Evolutionary conservation across 2,329 filamentous ascomycete species (phyloP), one percentile per base, ranked within the genome.

Genomic region (Pseudogymnoascus sp.): DNA sequence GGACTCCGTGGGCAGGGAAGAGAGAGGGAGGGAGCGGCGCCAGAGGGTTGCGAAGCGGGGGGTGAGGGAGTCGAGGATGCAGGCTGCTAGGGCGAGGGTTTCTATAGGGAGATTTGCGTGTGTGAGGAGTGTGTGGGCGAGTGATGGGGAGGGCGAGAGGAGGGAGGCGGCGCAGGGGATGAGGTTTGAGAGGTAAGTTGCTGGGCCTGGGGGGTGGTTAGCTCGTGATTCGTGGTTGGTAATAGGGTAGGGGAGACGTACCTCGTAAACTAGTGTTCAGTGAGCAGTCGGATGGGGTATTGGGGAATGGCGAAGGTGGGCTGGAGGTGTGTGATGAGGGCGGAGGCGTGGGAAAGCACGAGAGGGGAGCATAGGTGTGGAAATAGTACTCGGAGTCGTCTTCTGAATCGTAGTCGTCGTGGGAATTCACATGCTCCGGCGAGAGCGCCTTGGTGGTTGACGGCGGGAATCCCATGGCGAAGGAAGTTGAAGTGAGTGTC

Each of bases 341-440:
- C 50, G 86, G 86, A 66, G 86, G 86, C 61, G 86, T 89, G 21
- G 86, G 86, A 21, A 89, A 79, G 72, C 85, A 87, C 31, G 85
- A 88, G 61, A 89, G 78, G 8, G 86, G 86, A 59, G 84, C 81
- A 74, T 88, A 89, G 67, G 84, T 86, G 65, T 77, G 76, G 63
- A 74, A 72, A 69, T 86, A 85, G 69, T 80, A 79, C 12, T 50
- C 42, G 67, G 77, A 77, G 63, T 81, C 78, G 69, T 81, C 77
- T 2, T 60, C 56, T 3, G 35, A 60, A 38, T 25, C 56, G 56
- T 37, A 37, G 28, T 59, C 28, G 31, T 60, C 16, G 56, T 37
- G 16, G 56, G 16, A 25, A 25, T 60, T 53, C 23, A 53, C 56
- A 60, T 35, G 56, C 23, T 37, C 3, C 0, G 56, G 31, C 31